A percentile compares a stretch with the other conserved stretches of the same genome.
Conservation (phyloP, 352 stramenopile genomes). For the Pythium insidiosum region DNA sequence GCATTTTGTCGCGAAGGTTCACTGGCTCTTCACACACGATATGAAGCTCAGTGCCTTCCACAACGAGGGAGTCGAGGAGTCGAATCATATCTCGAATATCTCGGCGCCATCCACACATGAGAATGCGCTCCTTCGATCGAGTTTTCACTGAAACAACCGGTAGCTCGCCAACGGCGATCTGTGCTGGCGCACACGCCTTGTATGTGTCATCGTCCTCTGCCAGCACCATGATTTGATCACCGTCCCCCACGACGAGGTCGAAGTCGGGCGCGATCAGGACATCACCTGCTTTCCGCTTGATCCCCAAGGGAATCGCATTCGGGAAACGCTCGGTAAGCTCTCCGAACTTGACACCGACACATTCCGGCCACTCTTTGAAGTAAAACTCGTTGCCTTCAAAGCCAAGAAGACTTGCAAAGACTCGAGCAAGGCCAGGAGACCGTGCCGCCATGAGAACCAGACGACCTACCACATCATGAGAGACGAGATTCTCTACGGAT, state of each 20-base stretch:
- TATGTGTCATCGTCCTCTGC: slow-evolving; percentile 88
- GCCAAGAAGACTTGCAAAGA: slow-evolving; percentile 64
- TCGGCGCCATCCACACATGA: slow-evolving; percentile 86
- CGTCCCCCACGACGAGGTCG: slow-evolving; percentile 21
- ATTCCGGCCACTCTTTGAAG: slow-evolving; percentile 81
- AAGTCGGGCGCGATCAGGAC: slow-evolving; percentile 51
- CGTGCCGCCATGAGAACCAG: slow-evolving; percentile 82
- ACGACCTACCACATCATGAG: slow-evolving; percentile 84
- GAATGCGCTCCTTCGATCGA: slow-evolving; percentile 41
- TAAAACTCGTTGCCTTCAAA: slow-evolving; percentile 90
- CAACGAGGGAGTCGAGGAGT: slow-evolving; percentile 67
- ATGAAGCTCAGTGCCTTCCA: slow-evolving; percentile 53
- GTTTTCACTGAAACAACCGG: slow-evolving; percentile 17
- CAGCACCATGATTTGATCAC: slow-evolving; percentile 75
- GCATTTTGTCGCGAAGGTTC: slow-evolving; percentile 49
- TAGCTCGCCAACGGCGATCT: slow-evolving; percentile 28
- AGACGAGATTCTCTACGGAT: slow-evolving; percentile 78
- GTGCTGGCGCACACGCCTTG: slow-evolving; percentile 35
- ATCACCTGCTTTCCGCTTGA: slow-evolving; percentile 50
- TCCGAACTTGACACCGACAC: slow-evolving; percentile 53
- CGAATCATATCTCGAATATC: slow-evolving; percentile 88
- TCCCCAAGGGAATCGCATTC: slow-evolving; percentile 71
- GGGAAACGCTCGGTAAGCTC: slow-evolving; percentile 67
- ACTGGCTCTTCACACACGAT: slow-evolving; percentile 75
- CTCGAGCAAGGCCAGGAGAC: slow-evolving; percentile 65